Base-by-base conservation (phyloP, 805 yeast species). In the Saccharomycopsis oosterbeekiorum region DNA sequence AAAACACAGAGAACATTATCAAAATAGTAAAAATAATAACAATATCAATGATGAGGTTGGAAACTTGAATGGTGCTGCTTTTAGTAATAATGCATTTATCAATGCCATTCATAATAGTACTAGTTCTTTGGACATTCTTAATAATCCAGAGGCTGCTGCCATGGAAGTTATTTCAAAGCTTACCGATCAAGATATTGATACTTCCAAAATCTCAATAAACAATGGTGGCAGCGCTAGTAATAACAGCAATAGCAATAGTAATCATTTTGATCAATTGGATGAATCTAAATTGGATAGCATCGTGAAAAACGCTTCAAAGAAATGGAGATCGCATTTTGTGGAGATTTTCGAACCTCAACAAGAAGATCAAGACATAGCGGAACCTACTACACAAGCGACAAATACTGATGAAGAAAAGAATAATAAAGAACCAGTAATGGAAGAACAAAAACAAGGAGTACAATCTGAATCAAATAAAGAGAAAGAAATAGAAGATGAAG, bases 321-420 rank as follows among this genome's bases (percentile, higher is more conserved):
- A 60, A 57, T 62, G 65, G 66, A 62, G 55, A 54, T 39, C 21
- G 12, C 61, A 62, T 56, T 57, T 63, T 5, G 24, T 47, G 26
- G 53, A 47, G 21, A 47, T 47, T 11, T 34, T 11, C 2, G 53
- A 47, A 2, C 9, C 14, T 24, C 29, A 21, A 47, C 15, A 19
- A 10, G 53, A 47, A 11, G 36, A 21, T 21, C 21, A 43, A 34
- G 41, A n/a, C n/a, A n/a, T n/a, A n/a, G n/a, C n/a, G n/a, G n/a
- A 4, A 37, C 15, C 12, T 12, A 3, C 29, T 21, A 19, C 21
- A 4, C 15, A 47, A 4, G n/a, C n/a, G 34, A 47, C 12, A 21
- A 47, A 12, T 11, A 24, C 14, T 47, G 34, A 47, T 9, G 15
- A 11, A 21, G 53, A 47, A 10, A 47, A 47, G 34, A 24, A 11